Conservation (phyloP, 352 stramenopile genomes). For the Globisporangium nunn region DNA sequence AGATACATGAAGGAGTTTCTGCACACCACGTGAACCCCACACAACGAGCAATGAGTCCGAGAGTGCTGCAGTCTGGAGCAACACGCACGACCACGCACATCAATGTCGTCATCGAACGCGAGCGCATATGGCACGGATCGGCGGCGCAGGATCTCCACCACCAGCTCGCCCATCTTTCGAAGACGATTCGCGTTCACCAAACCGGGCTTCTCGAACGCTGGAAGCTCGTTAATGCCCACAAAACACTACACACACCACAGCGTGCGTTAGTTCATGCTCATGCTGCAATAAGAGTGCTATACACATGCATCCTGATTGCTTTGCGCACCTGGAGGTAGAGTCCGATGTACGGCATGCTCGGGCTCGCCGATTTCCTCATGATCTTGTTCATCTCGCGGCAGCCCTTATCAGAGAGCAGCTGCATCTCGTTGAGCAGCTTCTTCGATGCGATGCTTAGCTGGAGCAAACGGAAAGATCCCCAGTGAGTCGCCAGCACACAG, state of each 20-base stretch:
- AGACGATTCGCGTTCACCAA: constrained; percentile 70
- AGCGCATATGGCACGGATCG: constrained; percentile 66
- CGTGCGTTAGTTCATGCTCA: neutral
- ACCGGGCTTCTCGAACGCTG: constrained; percentile 55
- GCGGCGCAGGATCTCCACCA: constrained; percentile 73
- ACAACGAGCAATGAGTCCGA: neutral
- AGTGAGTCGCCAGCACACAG: neutral
- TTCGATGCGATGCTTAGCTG: constrained; percentile 56
- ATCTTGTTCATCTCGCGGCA: constrained; percentile 81
- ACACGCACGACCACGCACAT: constrained; percentile 31
- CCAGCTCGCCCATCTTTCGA: constrained; percentile 60
- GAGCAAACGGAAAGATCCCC: constrained; percentile 1
- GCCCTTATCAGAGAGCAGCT: constrained; percentile 71
- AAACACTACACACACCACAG: constrained; percentile 35
- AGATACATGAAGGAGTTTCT: constrained; percentile 65
- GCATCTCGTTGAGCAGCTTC: constrained; percentile 74
- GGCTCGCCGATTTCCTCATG: constrained; percentile 68
- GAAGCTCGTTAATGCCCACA: constrained; percentile 74
- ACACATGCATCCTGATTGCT: neutral
- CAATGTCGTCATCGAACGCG: constrained; percentile 39
- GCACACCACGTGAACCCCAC: neutral
- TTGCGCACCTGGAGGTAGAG: constrained; percentile 72
- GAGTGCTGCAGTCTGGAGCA: neutral
- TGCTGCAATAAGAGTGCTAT: neutral
- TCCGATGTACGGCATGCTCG: constrained; percentile 83